These are phyloP conservation scores for Pezicula neosporulosa DNA, from an alignment of 2,329 filamentous ascomycete species.

Conservation along the genomic window DNA sequence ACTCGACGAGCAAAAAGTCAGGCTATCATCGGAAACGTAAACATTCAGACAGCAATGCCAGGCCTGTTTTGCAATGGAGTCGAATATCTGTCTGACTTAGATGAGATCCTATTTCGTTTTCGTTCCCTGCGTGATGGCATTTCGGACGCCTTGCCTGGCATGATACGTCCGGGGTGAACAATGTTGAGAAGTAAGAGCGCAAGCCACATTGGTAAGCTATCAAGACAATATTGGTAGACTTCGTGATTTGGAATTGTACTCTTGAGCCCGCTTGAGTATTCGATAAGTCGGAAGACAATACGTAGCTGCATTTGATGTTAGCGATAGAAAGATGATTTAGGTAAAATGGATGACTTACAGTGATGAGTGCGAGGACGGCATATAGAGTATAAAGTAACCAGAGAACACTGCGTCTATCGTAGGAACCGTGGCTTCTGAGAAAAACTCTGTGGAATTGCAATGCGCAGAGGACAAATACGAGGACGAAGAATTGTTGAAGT, in stretches of 20 bases:
- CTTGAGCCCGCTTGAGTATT: constrained; percentile 42
- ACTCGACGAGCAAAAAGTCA: too few species aligned
- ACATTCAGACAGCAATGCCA: too few species aligned
- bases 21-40: too few species aligned
- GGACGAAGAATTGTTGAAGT: constrained; percentile 44
- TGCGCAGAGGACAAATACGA: constrained; percentile 37
- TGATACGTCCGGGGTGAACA: constrained; percentile 31
- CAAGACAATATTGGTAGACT: constrained; percentile 30
- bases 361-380: constrained; percentile 32
- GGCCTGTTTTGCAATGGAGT: too few species aligned
- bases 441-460: constrained; percentile 32
- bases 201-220: constrained; percentile 35
- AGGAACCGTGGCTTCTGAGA: constrained; percentile 11
- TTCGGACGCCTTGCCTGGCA: constrained; percentile 27
- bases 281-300: constrained; percentile 51
- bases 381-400: constrained; percentile 30
- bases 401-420: neutral
- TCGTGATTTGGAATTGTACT: constrained; percentile 27
- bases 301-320: constrained; percentile 30
- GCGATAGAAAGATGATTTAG: neutral
- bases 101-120: neutral
- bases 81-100: too few species aligned
- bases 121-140: constrained; percentile 21
- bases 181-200: constrained; percentile 33
- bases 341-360: constrained; percentile 19